phyloP scores from a whole-genome alignment of 495 filamentous ascomycete genomes.

The Penicillium riverlandense region DNA sequence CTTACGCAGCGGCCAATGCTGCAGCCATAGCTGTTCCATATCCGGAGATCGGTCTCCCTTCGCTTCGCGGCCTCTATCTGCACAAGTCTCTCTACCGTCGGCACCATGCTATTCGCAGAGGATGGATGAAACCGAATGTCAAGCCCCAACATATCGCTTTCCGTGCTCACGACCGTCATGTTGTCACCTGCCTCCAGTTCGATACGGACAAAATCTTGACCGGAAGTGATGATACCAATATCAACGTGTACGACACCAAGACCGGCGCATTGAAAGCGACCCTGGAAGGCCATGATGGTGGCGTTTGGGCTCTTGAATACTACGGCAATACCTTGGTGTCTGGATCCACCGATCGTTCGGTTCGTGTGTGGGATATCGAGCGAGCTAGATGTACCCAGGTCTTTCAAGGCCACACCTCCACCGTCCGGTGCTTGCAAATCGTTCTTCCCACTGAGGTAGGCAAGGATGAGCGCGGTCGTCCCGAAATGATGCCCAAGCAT shows the following conservation, averaged over 20 bases:
- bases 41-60: conserved; percentile 70
- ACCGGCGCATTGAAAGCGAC: conserved; percentile 78
- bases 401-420: conserved; percentile 96
- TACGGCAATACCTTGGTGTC: conserved; percentile 92
- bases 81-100: conserved; percentile 95
- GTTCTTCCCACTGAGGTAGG: conserved; percentile 79
- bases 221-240: conserved; percentile 94
- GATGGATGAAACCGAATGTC: conserved; percentile 80
- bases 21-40: conserved; percentile 76
- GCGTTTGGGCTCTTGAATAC: conserved; percentile 97
- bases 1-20: conserved; percentile 75
- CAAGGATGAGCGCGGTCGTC: conserved; percentile 59
- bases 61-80: conserved; percentile 75
- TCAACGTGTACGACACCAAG: conserved; percentile 97
- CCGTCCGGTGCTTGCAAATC: conserved; percentile 93
- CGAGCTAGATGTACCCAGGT: conserved; percentile 84
- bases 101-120: conserved; percentile 78
- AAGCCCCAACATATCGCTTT: conserved; percentile 95
- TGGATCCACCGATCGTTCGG: conserved; percentile 91
- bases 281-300: conserved; percentile 89
- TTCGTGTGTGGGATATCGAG: conserved; percentile 96
- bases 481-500: conserved; percentile 82
- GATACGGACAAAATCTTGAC: conserved; percentile 97
- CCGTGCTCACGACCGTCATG: conserved; percentile 88
- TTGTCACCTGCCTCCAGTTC: conserved; percentile 96